These are phyloP conservation scores for Claviceps citrina DNA, from an alignment of 2,329 filamentous ascomycete genomes.

Conservation along the genomic window DNA sequence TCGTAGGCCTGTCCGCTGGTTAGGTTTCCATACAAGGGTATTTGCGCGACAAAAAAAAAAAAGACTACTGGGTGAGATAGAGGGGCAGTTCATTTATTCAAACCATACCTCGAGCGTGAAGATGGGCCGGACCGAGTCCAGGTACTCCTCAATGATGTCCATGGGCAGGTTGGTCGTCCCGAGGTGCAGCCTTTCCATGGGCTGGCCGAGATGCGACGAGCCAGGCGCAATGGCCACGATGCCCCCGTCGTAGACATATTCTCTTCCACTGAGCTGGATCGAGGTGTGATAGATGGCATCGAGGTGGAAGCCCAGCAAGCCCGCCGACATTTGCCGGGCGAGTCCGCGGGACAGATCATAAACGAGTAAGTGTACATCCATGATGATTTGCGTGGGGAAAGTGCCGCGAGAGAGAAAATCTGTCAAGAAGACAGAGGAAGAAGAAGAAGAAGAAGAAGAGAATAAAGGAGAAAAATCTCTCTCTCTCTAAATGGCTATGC, in stretches of 20 bases:
- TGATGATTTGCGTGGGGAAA: slow-evolving; percentile 16
- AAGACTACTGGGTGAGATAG: too few relatives aligned
- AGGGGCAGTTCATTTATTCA: too few relatives aligned
- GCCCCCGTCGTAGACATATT: slow-evolving; percentile 82
- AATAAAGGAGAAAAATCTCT: too few relatives aligned
- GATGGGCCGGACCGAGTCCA: slow-evolving; percentile 66
- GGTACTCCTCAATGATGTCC: slow-evolving; percentile 72
- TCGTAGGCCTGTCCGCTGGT: slow-evolving; percentile 56
- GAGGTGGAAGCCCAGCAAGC: slow-evolving; percentile 44
- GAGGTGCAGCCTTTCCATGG: slow-evolving; percentile 60
- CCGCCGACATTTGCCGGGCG: slow-evolving; percentile 38
- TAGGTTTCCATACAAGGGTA: too few relatives aligned
- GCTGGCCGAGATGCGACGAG: slow-evolving; percentile 70
- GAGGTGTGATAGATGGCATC: slow-evolving; percentile 95
- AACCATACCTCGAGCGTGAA: slow-evolving; percentile 63
- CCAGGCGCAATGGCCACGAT: slow-evolving; percentile 71
- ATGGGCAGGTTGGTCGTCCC: slow-evolving; percentile 65
- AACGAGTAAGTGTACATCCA: slow-evolving; percentile 64
- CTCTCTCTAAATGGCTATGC: too few relatives aligned
- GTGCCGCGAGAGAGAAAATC: too few relatives aligned
- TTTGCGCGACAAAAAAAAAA: too few relatives aligned
- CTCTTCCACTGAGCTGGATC: slow-evolving; percentile 66
- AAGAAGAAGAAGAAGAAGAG: too few relatives aligned
- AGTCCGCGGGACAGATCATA: slow-evolving; percentile 60
- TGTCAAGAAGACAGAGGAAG: too few relatives aligned